Evolutionary conservation across 768 basidiomycete genomes (phyloP), one percentile per base, ranked within the genome.

Genomic region (Leccinum boreale): DNA sequence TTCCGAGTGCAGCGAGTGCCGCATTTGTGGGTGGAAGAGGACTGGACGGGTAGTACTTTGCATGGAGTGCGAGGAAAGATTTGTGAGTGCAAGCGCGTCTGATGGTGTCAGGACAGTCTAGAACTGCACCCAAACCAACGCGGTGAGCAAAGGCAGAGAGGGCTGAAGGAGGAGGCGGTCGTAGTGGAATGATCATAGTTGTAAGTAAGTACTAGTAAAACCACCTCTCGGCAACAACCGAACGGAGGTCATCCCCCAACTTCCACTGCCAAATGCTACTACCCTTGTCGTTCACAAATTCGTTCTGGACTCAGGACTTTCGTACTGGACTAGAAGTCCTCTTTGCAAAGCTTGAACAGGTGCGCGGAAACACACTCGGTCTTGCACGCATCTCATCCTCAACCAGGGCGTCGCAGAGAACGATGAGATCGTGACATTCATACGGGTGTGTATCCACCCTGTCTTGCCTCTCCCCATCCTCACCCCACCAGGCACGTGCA

Each of bases 281-380:
- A 62, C 76, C 96, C 61, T 90, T 92, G 58, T 82, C 83, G 15
- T 97, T 97, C 71, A 85, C 81, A 56, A 95, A 96, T 72, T 94
- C 93, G 29, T 97, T 97, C 78, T 97, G 94, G 94, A 84, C 93
- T 15, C 88, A 92, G 71, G 92, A 94, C 76, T 94, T 92, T 69
- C 80, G 91, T 47, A 83, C 76, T 58, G 94, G 94, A 33, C 80
- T 97, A 28, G 85, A 96, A 61, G 82, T 89, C 23, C 74, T 94
- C 31, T 92, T 84, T 69, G 72, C 67, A 46, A 87, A 90, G 72
- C 83, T 94, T 24, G 87, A 92, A 64, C 88, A 91, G 81, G 92
- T 87, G 59, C 50, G 77, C 65, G 14, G 46, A 8, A 33, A 33
- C 50, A 36, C 17, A 60, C 29, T 53, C 29, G 8, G 7, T 19